Evolutionary conservation across 345 rosid genomes (phyloP), one percentile per base, ranked within the genome.

Genomic region (Erucastrum elatum): DNA sequence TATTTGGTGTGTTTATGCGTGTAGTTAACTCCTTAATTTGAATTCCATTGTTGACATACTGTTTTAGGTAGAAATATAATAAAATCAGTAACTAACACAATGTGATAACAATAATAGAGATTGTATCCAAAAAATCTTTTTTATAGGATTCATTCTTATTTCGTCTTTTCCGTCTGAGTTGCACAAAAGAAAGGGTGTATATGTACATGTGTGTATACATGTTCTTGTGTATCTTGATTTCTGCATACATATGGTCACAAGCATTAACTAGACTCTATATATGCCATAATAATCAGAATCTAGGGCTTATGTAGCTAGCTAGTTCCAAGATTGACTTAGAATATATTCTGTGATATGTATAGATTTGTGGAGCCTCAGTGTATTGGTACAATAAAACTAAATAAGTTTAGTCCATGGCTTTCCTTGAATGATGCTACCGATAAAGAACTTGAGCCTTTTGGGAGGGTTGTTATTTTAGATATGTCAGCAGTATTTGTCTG

Each of bases 1-100:
- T 65, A 62, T 78, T 65, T 46, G 72, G 81, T 72, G 41, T 72
- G 81, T 39, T 3, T 27, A 78, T 72, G 72, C 53, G 12, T 66
- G 27, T 78, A 75, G 51, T 9, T 65, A 71, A 27, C 75, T 71
- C 10, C 34, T 35, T 34, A 31, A 33, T 16, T 15, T 26, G 56
- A 29, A 61, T 61, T 60, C 39, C 68, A 10, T 21, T 68, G 66
- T 60, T 44, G 33, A 30, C 30, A 8, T 29, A 51, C 0, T 30
- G 37, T 60, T 12, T 63, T 63, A 15, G 41, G 11, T 31, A 63
- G 0, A 29, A 61, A 12, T 59, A 26, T 26, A 68, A 26, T 51
- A 10, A 67, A 41, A 63, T 68, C 13, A 55, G n/a, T 15, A 34
- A 33, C 39, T 34, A 25, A 76, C 49, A 61, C 41, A 62, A 0